Conservation (phyloP, 257 asterid species). For the Asclepias syriaca region DNA sequence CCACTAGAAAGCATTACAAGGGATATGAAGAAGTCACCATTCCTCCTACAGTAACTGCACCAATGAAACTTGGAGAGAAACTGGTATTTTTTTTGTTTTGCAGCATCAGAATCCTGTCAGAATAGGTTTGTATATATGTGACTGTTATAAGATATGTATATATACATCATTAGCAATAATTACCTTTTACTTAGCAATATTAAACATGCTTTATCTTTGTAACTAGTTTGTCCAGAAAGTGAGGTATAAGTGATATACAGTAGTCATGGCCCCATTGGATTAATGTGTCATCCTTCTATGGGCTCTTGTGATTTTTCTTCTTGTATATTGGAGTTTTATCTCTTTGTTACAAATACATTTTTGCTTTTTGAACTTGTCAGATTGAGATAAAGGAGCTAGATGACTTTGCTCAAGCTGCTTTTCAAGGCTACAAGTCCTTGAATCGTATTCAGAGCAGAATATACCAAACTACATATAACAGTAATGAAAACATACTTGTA, state of each 20-base stretch:
- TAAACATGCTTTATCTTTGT: neutral
- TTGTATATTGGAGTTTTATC: conserved; percentile 1
- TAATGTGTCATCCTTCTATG: neutral
- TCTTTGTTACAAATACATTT: conserved; percentile 8
- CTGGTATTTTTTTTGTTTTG: conserved; percentile 41
- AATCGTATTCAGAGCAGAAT: conserved; percentile 97
- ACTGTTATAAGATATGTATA: neutral
- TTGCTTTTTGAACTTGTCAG: conserved; percentile 37
- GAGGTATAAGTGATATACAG: neutral
- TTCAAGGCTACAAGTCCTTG: conserved; percentile 87
- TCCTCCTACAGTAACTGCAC: conserved; percentile 89
- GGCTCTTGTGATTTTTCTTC: neutral
- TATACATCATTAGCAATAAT: neutral
- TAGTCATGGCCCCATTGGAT: neutral
- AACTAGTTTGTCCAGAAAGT: neutral
- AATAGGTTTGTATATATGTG: neutral
- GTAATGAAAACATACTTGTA: conserved; percentile 87
- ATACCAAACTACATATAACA: conserved; percentile 75
- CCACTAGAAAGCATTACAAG: conserved; percentile 66
- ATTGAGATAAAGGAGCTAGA: conserved; percentile 95
- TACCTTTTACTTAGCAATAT: neutral
- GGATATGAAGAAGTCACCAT: conserved; percentile 93
- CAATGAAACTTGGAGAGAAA: conserved; percentile 92
- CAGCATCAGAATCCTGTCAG: neutral
- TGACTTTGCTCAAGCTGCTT: conserved; percentile 96